These are phyloP conservation scores for Clavaria fumosa DNA, from an alignment of 768 basidiomycete genomes.

Conservation along the genomic window DNA sequence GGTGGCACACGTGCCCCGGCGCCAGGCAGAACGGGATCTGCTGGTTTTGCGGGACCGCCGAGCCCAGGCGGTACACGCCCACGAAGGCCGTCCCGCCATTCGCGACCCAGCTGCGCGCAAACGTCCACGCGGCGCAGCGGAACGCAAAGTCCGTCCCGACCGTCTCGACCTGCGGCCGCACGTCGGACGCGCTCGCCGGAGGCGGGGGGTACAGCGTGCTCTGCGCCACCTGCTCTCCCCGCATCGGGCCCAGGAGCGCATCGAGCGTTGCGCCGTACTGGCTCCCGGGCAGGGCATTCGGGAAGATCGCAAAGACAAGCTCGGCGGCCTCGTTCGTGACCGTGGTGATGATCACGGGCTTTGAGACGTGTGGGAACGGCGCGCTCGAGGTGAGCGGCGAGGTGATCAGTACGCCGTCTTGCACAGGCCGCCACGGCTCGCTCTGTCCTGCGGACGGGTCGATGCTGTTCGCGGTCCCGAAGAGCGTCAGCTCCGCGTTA, in stretches of 20 bases:
- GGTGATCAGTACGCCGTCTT: slow-evolving; percentile 55
- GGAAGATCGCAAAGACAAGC: slow-evolving; percentile 36
- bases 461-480: slow-evolving; percentile 25
- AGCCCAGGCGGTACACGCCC: slow-evolving; percentile 47
- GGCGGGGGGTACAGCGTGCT: slow-evolving; percentile 28
- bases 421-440: slow-evolving; percentile 51
- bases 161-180: slow-evolving; percentile 36
- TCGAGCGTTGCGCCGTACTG: slow-evolving; percentile 26
- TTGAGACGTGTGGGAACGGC: slow-evolving; percentile 41
- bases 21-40: slow-evolving; percentile 38
- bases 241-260: slow-evolving; percentile 29
- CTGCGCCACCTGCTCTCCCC: too few relatives aligned
- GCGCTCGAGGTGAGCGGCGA: slow-evolving; percentile 46
- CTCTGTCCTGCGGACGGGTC: slow-evolving; percentile 37
- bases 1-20: slow-evolving; percentile 51
- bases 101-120: slow-evolving; percentile 50
- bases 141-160: slow-evolving; percentile 58
- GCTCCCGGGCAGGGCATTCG: slow-evolving; percentile 22
- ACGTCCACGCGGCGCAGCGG: slow-evolving; percentile 58
- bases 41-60: slow-evolving; percentile 57
- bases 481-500: slow-evolving; percentile 32
- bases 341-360: slow-evolving; percentile 58
- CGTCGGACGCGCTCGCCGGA: slow-evolving; percentile 34
- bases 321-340: slow-evolving; percentile 57
- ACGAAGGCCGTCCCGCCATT: slow-evolving; percentile 54